A percentile compares a stretch with the other conserved stretches of the same genome.
These are phyloP conservation scores for Vitis hybrid DNA, from an alignment of 177 flowering plant species.

Conservation along the genomic window DNA sequence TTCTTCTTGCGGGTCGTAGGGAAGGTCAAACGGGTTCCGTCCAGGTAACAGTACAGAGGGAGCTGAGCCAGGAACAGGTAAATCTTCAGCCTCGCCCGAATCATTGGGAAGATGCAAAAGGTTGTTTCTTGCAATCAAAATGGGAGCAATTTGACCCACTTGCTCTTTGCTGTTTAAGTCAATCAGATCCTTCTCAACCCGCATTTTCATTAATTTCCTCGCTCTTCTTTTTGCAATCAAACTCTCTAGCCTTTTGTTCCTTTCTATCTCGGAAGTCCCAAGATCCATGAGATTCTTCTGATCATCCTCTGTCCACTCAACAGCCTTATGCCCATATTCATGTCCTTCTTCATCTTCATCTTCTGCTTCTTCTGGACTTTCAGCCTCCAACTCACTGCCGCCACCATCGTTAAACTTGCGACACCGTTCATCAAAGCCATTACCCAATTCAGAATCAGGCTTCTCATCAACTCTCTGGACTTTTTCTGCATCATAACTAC, in stretches of 20 bases:
- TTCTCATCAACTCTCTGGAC: not conserved
- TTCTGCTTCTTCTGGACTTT: slow-evolving; percentile 29
- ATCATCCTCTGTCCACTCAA: slow-evolving; percentile 56
- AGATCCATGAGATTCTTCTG: slow-evolving; percentile 79
- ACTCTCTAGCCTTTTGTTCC: slow-evolving; percentile 78
- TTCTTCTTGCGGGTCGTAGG: slow-evolving; percentile 69
- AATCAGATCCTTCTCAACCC: slow-evolving; percentile 38
- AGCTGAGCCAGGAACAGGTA: slow-evolving; percentile 40
- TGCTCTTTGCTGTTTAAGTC: slow-evolving; percentile 27
- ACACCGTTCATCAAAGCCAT: slow-evolving; percentile 9
- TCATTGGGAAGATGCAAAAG: slow-evolving; percentile 8
- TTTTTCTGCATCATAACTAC: not conserved
- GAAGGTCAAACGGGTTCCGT: slow-evolving; percentile 81
- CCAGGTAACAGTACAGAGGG: slow-evolving; percentile 48
- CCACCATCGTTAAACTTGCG: slow-evolving; percentile 5
- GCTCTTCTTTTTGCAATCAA: slow-evolving; percentile 73
- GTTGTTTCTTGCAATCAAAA: slow-evolving; percentile 29
- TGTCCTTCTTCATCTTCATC: slow-evolving; percentile 30
- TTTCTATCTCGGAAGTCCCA: slow-evolving; percentile 78
- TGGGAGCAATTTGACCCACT: slow-evolving; percentile 30
- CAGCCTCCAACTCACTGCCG: slow-evolving; percentile 15
- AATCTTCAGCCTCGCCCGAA: slow-evolving; percentile 5
- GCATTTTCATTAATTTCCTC: slow-evolving; percentile 42
- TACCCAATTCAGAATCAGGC: not conserved
- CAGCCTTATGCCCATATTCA: slow-evolving; percentile 24